Base-by-base conservation (phyloP, 805 yeast species). In the Kodamaea lidongshanica region DNA sequence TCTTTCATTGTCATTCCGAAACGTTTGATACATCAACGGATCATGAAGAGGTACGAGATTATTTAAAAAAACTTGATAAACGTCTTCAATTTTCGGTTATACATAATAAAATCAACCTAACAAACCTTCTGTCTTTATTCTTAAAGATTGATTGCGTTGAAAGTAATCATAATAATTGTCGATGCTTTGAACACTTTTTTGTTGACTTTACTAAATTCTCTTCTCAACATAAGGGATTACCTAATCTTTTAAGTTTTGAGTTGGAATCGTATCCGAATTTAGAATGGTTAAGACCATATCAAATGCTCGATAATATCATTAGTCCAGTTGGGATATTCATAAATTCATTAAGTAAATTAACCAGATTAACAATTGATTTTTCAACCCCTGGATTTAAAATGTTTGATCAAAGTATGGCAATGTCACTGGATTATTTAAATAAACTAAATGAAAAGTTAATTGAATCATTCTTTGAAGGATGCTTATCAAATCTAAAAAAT, bases 201-300 rank as follows among this genome's bases (percentile, higher is more conserved):
- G 35, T 44, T 7, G 51, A 55, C 28, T 45, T 57, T 5, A 32
- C 56, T 2, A 13, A 25, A 6, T 55, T 30, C 31, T 44, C 55
- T 8, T 28, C 17, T 6, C 13, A 31, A 3, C 32, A 56, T 35
- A 35, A 34, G 17, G 62, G 62, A 2, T 39, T 58, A 28, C 63
- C 62, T 6, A 55, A 54, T 30, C 37, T 59, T 22, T 30, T 18
- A 4, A 44, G 47, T 27, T 50, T 58, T 30, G 56, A 52, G 35
- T 29, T 56, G 23, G 61, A 52, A 32, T 41, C 52, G 18, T 52
- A 45, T 33, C 63, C 61, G 11, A 53, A 50, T 29, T 28, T 45
- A 16, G 63, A 56, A 28, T 58, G 65, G 65, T 35, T 54, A 23
- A 37, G 61, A 14, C 62, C 65, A 5, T 55, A 51, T 30, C 58